Base-by-base conservation (phyloP, 2,329 filamentous ascomycete genomes). In the Verticillium alfalfae region DNA sequence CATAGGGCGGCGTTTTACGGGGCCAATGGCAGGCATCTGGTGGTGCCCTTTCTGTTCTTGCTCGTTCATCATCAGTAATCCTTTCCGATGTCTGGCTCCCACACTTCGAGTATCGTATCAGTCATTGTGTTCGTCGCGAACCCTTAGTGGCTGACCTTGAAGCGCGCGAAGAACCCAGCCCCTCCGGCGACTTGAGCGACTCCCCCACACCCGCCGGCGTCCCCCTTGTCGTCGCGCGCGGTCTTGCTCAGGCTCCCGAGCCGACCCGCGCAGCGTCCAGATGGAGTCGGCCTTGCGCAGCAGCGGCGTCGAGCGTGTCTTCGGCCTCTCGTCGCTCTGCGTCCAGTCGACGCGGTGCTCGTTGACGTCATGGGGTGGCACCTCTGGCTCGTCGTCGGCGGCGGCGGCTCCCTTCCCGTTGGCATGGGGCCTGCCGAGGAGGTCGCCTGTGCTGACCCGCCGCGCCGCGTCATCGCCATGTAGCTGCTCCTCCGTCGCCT, bases 261-360 rank as follows among this genome's bases (percentile, higher is more conserved):
- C 60, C 74, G 76, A 4, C 75, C 75, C 74, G 67, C 75, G 78
- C 60, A 86, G 68, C 16, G 75, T 76, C 79, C 82, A 83, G 56
- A 78, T 76, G 0, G 82, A 84, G 41, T 82, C 80, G 45, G 74
- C 74, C 66, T 77, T 82, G 56, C 74, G 70, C 58, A 82, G 68
- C 65, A 75, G 61, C 61, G 74, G 70, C 45, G 45, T 52, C 5
- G 68, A 56, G 60, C 64, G 60, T 38, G 66, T 36, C 41, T 58
- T 57, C 45, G 61, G 56, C 54, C 66, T 64, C 70, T 86, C 81
- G 64, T 86, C 84, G 66, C 78, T 81, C 69, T 87, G 84, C 36
- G 82, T 81, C 85, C 85, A 88, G 70, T 87, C 84, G 61, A 81
- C 79, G 37, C 79, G 75, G 66, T 78, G 75, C 60, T 78, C 73